Base-by-base conservation (phyloP, 2,329 filamentous ascomycete genomes). In the Ustulina deusta region DNA sequence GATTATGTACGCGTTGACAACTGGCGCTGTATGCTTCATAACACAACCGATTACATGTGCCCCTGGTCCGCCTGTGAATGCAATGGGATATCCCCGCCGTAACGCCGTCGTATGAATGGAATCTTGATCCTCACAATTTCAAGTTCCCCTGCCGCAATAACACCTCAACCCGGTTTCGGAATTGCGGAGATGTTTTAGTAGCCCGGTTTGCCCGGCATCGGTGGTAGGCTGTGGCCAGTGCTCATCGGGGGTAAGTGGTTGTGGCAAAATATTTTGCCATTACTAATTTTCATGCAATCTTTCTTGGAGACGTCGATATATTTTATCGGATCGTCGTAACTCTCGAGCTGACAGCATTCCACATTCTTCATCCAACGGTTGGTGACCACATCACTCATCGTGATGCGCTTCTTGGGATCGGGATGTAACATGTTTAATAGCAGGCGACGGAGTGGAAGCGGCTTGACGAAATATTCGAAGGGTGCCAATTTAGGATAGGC, bases 381-480 rank as follows among this genome's bases (percentile, higher is more conserved):
- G 69, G 86, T 88, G 61, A 93, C 81, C 0, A 93, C 89, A 1
- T 93, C 87, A 6, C 85, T 80, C 58, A 96, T 92, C 32, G 85
- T 87, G 72, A 91, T 89, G 48, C 94, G 91, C 76, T 89, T 89
- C 7, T 81, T 79, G 0, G 94, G 93, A 71, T 94, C 83, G 0
- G 93, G 93, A 78, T 97, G 90, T 36, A 97, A 85, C 93, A 97
- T 97, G 77, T 88, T 89, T 58, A 96, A 81, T 11, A 97, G 80
- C 4, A 97, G 81, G 11, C 90, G 88, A 66, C 91, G 89, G 64
- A 94, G 84, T 2, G 89, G 87, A 0, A 89, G 87, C 34, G 91
- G 90, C 73, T 89, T 89, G 70, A 94, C 82, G 44, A 80, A 83
- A 17, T 83, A 81, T 77, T 96, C 92, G 42, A 94, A 86, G 17